Evolutionary conservation across 768 basidiomycete species (phyloP).

Genomic region (Dioszegia aurantiaca): DNA sequence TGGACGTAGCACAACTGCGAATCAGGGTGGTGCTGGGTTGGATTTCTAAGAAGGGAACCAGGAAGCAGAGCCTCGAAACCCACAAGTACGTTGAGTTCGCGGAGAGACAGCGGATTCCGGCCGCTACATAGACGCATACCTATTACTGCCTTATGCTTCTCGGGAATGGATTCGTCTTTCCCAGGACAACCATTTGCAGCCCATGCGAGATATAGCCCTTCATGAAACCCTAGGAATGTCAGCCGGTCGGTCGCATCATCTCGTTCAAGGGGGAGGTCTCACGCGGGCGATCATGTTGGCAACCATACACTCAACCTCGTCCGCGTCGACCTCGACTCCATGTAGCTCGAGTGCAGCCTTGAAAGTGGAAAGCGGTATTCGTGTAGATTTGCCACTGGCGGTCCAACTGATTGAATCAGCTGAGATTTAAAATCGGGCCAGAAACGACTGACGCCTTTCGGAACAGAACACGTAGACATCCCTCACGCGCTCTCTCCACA

Average conservation of each 20-base stretch:
- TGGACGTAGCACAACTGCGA: too few species aligned
- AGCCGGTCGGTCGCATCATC: too few species aligned
- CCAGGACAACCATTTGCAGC: constrained; percentile 87
- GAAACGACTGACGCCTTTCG: constrained; percentile 53
- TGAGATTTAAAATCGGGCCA: not conserved
- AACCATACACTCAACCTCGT: constrained; percentile 88
- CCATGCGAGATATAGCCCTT: constrained; percentile 96
- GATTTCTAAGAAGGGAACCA: too few species aligned
- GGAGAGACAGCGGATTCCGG: too few species aligned
- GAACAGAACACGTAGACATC: constrained; percentile 79
- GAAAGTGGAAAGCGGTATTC: constrained; percentile 79
- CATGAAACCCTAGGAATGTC: constrained; percentile 63
- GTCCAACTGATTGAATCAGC: constrained; percentile 65
- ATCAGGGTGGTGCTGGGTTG: too few species aligned
- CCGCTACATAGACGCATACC: too few species aligned
- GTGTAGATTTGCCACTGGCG: constrained; percentile 65
- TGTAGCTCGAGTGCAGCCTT: constrained; percentile 70
- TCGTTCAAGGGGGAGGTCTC: too few species aligned
- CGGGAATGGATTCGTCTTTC: constrained; percentile 76
- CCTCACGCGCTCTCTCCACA: constrained; percentile 81
- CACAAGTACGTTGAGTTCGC: too few species aligned
- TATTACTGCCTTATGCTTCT: too few species aligned
- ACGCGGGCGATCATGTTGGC: constrained; percentile 90
- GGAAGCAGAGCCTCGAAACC: too few species aligned
- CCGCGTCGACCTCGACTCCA: constrained; percentile 64